Base-by-base conservation (phyloP, 2,329 filamentous ascomycete genomes). In the Mollisia scopiformis region DNA sequence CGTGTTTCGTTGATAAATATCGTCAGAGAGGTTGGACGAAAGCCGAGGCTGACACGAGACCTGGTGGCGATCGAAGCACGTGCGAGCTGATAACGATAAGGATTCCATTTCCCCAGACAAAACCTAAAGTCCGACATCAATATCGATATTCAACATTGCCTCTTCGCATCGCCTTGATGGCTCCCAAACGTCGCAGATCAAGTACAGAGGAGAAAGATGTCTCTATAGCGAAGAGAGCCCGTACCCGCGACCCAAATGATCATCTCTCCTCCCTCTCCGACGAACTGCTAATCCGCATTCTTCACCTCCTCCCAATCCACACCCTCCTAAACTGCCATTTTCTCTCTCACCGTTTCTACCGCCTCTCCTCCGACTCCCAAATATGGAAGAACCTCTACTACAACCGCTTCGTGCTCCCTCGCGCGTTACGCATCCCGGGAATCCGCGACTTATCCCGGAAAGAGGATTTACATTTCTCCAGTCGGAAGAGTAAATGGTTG, bases 361-460 rank as follows among this genome's bases (percentile, higher is more conserved):
- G 81, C 39, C 82, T 98, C 19, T 84, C 91, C 7, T 82, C 84
- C 57, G 95, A 98, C 75, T 89, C 90, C 0, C 92, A 97, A 73
- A 79, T 98, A 59, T 99, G 95, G 95, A 95, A 94, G 74, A 84
- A 84, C 14, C 85, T 92, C 53, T 99, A 97, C 77, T 97, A 96
- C 76, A 83, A 87, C 27, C 88, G 90, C 64, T 98, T 96, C 75
- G 91, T 97, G 30, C 84, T 91, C 35, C 93, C 92, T 39, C 86
- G 93, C 71, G 90, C 90, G 35, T 83, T 90, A 67, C 86, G 90
- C 60, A 87, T 94, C 58, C 90, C 91, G 0, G 89, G 89, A 23
- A 84, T 89, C 33, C 82, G 78, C 69, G 78, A 79, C 37, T 67
- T 74, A 35, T 59, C 65, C 13, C 56, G 50, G 35, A 63, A 66